Base-by-base conservation (phyloP, 306 rosid genomes). In the Cicer pinnatifidum region DNA sequence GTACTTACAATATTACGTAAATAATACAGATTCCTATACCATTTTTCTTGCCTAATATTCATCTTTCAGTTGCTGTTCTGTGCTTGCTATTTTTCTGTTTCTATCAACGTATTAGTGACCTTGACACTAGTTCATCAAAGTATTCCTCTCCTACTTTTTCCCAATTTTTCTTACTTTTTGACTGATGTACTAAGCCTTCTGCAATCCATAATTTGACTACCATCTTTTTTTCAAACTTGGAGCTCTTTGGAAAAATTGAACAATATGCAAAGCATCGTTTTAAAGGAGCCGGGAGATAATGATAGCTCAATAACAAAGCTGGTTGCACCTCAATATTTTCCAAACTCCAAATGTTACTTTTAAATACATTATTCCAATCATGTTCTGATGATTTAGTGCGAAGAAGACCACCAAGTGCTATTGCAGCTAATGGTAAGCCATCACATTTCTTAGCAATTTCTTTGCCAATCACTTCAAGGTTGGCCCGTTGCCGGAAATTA, bases 361-460 rank as follows among this genome's bases (percentile, higher is more conserved):
- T 20, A 6, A 66, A 11, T 11, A 66, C 54, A 11, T 44, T 41
- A 17, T 44, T 20, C 54, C 71, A 44, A 6, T 65, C 70, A 6
- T 71, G 56, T 43, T 75, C 78, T 8, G 72, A 69, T 0, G 11
- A 35, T 70, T 77, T 82, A 20, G 80, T 77, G 39, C 75, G 82
- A 76, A 87, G 50, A 19, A 84, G 57, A 45, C 81, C 76, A 44
- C 86, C 90, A 6, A 86, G 23, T 57, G 85, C 73, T 69, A 79
- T 76, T 39, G 79, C 86, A 28, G 86, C 88, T 71, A 82, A 6
- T 3, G 90, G 88, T 69, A 87, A 68, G 20, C 90, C 90, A 37
- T 44, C 66, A 54, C 75, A 71, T 71, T 50, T 53, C 8, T n/a
- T 44, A 39, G 75, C 53, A 43, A 54, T 71, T 52, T 84, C 37